phyloP scores from a whole-genome alignment of 2,329 filamentous ascomycete species.

The Neonectria neomacrospora region DNA sequence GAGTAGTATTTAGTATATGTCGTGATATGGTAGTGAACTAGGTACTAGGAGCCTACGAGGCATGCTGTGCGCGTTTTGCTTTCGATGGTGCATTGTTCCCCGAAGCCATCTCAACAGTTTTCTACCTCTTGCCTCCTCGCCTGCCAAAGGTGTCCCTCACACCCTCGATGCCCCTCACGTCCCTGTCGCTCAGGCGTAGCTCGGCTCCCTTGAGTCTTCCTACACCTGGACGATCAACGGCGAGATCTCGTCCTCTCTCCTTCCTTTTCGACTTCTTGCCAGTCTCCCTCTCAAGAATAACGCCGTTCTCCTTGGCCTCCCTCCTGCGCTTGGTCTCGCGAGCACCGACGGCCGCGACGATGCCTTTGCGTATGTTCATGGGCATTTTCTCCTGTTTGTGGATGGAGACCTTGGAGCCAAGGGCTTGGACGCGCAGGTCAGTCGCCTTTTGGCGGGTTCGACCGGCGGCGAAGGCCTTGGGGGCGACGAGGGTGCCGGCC shows the following conservation, averaged over 20 bases:
- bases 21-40: neutral
- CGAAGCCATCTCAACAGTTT: neutral
- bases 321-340: slow-evolving; percentile 77
- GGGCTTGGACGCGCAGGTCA: slow-evolving; percentile 83
- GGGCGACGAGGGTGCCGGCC: slow-evolving; percentile 50
- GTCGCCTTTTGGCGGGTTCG: slow-evolving; percentile 82
- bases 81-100: neutral
- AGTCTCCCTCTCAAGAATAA: slow-evolving; percentile 78
- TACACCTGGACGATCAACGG: slow-evolving; percentile 80
- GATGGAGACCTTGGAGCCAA: slow-evolving; percentile 82
- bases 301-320: slow-evolving; percentile 89
- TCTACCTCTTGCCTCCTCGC: slow-evolving; percentile 47
- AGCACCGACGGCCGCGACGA: slow-evolving; percentile 71
- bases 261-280: slow-evolving; percentile 53
- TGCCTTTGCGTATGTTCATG: slow-evolving; percentile 87
- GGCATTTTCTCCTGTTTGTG: slow-evolving; percentile 89
- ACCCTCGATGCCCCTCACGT: slow-evolving; percentile 78
- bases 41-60: neutral
- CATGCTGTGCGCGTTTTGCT: neutral
- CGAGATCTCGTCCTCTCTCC: slow-evolving; percentile 62
- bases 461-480: slow-evolving; percentile 65
- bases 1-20: neutral
- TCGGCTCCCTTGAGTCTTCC: slow-evolving; percentile 85
- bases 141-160: slow-evolving; percentile 56
- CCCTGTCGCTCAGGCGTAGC: slow-evolving; percentile 79